Percentiles rank a stretch among this genome's conserved stretches.
These are phyloP conservation scores for Kuraishia hungarica DNA, from an alignment of 805 yeast species.

Conservation along the genomic window DNA sequence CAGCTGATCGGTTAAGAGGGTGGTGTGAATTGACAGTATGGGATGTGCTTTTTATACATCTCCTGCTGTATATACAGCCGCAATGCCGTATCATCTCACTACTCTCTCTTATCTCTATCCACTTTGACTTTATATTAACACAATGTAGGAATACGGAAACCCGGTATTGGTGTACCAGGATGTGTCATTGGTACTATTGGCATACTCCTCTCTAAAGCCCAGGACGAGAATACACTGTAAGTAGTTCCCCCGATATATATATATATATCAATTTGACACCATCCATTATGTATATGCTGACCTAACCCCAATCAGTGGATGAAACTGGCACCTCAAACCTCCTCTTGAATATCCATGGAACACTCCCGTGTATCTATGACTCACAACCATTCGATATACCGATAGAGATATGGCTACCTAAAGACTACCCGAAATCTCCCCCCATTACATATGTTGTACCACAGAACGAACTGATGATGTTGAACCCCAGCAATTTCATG, in stretches of 20 bases:
- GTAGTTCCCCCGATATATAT: conserved; percentile 6
- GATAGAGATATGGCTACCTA: conserved; percentile 70
- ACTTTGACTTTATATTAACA: background rate
- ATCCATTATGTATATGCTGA: no score
- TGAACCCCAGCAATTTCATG: conserved; percentile 55
- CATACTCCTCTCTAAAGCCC: conserved; percentile 48
- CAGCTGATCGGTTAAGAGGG: background rate
- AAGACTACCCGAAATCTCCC: conserved; percentile 53
- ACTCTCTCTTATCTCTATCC: no score
- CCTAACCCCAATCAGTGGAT: conserved; percentile 25
- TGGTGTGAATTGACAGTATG: background rate
- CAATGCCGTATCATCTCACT: no score
- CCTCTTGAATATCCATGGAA: conserved; percentile 58
- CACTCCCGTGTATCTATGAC: conserved; percentile 26
- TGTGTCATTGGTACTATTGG: conserved; percentile 41
- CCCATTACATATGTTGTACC: conserved; percentile 64
- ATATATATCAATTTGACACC: no score
- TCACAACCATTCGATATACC: conserved; percentile 36
- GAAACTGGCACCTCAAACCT: conserved; percentile 52
- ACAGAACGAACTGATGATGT: conserved; percentile 30
- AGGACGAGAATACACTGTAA: conserved; percentile 52
- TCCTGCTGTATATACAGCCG: background rate
- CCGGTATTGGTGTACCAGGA: conserved; percentile 59
- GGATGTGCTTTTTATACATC: background rate
- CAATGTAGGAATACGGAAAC: conserved; percentile 42